Evolutionary conservation across 805 yeast species (phyloP).

Genomic region (Ogataea corticis): DNA sequence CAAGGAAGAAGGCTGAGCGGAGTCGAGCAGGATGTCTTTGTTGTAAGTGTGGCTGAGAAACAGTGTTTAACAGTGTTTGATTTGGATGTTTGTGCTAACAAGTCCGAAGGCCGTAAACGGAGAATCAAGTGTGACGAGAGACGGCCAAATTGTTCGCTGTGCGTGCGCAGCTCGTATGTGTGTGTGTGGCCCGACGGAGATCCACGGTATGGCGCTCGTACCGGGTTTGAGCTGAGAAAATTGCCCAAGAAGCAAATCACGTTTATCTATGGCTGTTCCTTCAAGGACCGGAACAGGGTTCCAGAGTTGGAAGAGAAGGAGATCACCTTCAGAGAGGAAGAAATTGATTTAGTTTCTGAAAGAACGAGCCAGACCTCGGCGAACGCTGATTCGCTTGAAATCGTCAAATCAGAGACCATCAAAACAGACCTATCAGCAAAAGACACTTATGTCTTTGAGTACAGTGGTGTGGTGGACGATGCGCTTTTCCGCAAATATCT

Average conservation of each 20-base stretch:
- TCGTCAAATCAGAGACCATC: too few species aligned
- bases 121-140: conserved; percentile 27
- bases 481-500: conserved; percentile 26
- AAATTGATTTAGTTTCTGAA: too few species aligned
- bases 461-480: conserved; percentile 21
- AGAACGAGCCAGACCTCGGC: too few species aligned
- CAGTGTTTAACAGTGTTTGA: too few species aligned
- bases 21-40: conserved; percentile 28
- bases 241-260: conserved; percentile 7
- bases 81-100: not conserved
- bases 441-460: not conserved
- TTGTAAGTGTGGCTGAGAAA: conserved; percentile 17
- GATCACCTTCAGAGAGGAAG: too few species aligned
- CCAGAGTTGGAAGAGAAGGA: not conserved
- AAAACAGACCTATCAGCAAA: too few species aligned
- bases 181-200: conserved; percentile 19
- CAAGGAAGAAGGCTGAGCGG: conserved; percentile 6
- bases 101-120: conserved; percentile 23
- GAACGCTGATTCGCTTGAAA: too few species aligned
- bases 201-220: conserved; percentile 14
- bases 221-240: conserved; percentile 18
- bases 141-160: conserved; percentile 22
- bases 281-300: conserved; percentile 1
- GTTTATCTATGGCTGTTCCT: conserved; percentile 14
- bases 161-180: conserved; percentile 12